Base-by-base conservation (phyloP, 192 early-diverging fungal species). In the Entophlyctis luteolus region DNA sequence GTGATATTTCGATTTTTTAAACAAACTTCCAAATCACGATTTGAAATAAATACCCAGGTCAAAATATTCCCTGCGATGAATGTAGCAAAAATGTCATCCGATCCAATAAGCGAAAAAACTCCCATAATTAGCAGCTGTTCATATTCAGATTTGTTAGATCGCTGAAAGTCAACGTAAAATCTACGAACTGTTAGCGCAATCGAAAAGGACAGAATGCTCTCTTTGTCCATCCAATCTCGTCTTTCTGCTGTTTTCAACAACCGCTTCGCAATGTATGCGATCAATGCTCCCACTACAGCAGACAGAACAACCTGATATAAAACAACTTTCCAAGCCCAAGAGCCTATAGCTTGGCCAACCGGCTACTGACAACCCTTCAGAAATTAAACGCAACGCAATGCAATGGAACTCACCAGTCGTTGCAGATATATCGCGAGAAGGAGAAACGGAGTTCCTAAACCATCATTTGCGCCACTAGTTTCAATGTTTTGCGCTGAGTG, bases 401-500 rank as follows among this genome's bases (percentile, higher is more conserved):
- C n/a, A 45, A 18, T 16, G 59, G 28, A 62, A 34, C 10, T 69
- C 47, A 35, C 75, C 71, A 36, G 31, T 14, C 62, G 45, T 22
- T 89, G 75, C 6, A 95, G 67, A 59, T 87, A 93, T 18, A 93
- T 72, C 0, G 88, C 88, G 23, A 95, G 72, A 35, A 86, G 85
- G 34, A 98, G 65, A 58, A 95, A 91, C 12, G 93, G 93, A 32
- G 89, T 85, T 0, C 87, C 93, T 47, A 93, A 81, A 18, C 90
- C 94, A 74, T 95, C 93, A 72, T 95, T 97, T 56, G 90, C 91
- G 22, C 85, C 92, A 69, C 89, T 87, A n/a, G n/a, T n/a, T n/a
- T n/a, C n/a, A n/a, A n/a, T n/a, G 60, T 70, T 62, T n/a, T 49
- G 62, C 10, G 56, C 35, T 5, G 67, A 39, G 5, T 81, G 20